Evolutionary conservation across 2,329 filamentous ascomycete species (phyloP).

Genomic region (Aureobasidium uvarum): DNA sequence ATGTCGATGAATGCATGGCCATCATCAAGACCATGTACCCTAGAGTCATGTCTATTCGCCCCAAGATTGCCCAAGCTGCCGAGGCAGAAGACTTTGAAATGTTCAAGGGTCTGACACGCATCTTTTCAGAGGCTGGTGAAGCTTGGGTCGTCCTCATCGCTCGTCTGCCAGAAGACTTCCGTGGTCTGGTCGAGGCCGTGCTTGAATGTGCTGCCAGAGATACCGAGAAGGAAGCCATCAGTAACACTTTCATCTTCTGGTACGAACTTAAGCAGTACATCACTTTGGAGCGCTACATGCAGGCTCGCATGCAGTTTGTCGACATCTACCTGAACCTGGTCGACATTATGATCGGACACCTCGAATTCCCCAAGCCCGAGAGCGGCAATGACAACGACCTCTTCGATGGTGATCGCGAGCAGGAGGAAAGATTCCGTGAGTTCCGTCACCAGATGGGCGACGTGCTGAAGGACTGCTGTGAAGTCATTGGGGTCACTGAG

Average conservation of each 20-base stretch:
- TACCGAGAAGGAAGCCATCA: constrained; percentile 84
- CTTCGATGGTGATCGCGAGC: constrained; percentile 92
- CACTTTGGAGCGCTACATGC: constrained; percentile 82
- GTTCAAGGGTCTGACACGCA: constrained; percentile 82
- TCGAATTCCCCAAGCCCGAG: constrained; percentile 81
- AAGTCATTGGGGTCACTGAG: constrained; percentile 90
- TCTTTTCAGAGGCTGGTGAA: constrained; percentile 91
- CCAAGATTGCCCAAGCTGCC: constrained; percentile 71
- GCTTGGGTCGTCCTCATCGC: constrained; percentile 93
- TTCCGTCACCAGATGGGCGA: constrained; percentile 98
- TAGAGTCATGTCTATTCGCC: constrained; percentile 69
- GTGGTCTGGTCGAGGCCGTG: constrained; percentile 80
- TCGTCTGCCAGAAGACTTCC: constrained; percentile 76
- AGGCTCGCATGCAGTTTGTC: constrained; percentile 71
- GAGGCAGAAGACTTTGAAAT: constrained; percentile 80
- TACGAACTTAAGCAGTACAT: constrained; percentile 97
- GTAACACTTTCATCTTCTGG: constrained; percentile 96
- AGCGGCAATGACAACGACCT: constrained; percentile 72
- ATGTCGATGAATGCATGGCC: constrained; percentile 85
- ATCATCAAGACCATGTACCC: constrained; percentile 82
- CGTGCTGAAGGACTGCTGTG: constrained; percentile 93
- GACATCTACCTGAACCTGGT: constrained; percentile 87
- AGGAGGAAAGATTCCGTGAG: constrained; percentile 94
- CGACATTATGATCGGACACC: constrained; percentile 85
- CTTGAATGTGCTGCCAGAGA: constrained; percentile 90